These are phyloP conservation scores for Tylopilus sp. DNA, from an alignment of 768 basidiomycete genomes.

Conservation along the genomic window DNA sequence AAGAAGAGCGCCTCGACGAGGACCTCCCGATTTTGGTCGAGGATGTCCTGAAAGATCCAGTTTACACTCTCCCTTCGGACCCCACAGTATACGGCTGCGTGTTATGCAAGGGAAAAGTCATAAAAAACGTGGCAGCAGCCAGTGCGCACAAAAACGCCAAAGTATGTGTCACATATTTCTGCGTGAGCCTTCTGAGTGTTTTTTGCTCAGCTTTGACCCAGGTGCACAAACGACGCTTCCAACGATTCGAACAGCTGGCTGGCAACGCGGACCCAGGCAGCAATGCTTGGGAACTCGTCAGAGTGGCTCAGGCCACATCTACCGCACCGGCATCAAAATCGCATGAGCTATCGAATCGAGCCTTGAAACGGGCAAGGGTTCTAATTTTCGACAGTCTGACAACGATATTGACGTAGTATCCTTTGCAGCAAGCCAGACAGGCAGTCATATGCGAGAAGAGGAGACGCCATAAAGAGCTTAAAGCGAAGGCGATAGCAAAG, in stretches of 20 bases:
- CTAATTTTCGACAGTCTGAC: not conserved
- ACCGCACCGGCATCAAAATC: slow-evolving; percentile 2
- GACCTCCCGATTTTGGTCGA: slow-evolving; percentile 49
- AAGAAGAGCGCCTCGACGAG: slow-evolving; percentile 26
- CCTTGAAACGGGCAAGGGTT: slow-evolving; percentile 55
- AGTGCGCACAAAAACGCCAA: slow-evolving; percentile 57
- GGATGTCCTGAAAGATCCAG: slow-evolving; percentile 59
- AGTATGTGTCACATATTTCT: slow-evolving; percentile 48
- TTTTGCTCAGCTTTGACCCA: slow-evolving; percentile 28
- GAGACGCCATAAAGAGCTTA: slow-evolving; percentile 44
- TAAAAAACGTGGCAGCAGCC: slow-evolving; percentile 58
- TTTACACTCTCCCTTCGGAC: slow-evolving; percentile 56
- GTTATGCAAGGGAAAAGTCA: slow-evolving; percentile 68
- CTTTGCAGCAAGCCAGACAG: slow-evolving; percentile 44
- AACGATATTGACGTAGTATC: not conserved
- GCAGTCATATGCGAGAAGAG: slow-evolving; percentile 45
- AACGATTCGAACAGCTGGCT: slow-evolving; percentile 45
- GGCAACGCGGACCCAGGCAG: slow-evolving; percentile 37
- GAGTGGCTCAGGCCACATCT: slow-evolving; percentile 7
- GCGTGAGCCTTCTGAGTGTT: not conserved
- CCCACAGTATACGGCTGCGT: slow-evolving; percentile 59
- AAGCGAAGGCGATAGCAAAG: slow-evolving; percentile 40
- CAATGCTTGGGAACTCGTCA: slow-evolving; percentile 46
- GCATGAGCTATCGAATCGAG: slow-evolving; percentile 50
- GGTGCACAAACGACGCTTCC: slow-evolving; percentile 63